Evolutionary conservation across 176 grass and related monocot genomes (phyloP).

Genomic region (Pontederia crassipes): DNA sequence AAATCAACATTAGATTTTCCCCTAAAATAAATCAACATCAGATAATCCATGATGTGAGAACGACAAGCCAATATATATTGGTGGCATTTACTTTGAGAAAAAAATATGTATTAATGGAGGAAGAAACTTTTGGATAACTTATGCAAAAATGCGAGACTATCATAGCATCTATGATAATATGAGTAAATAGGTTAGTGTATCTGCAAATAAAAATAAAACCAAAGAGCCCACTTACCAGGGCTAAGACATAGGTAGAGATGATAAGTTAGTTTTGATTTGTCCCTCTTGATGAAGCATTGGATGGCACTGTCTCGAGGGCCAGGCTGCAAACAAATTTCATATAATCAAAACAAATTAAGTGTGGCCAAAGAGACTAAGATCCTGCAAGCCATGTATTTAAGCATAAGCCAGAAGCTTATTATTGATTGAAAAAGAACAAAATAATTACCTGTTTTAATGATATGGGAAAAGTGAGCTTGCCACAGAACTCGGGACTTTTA

Average conservation of each 20-base stretch:
- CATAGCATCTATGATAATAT: neutral
- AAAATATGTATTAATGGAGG: neutral
- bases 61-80: neutral
- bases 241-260: constrained; percentile 84
- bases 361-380: no score
- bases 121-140: neutral
- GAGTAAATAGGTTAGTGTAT: neutral
- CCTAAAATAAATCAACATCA: constrained; percentile 1
- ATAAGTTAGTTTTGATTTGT: constrained; percentile 92
- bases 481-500: constrained; percentile 76
- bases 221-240: constrained; percentile 35
- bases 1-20: constrained; percentile 4
- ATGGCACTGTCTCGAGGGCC: constrained; percentile 83
- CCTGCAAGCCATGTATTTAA: no score
- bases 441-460: constrained; percentile 90
- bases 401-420: neutral
- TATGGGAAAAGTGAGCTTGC: constrained; percentile 84
- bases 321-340: constrained; percentile 39
- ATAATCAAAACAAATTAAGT: no score
- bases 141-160: neutral
- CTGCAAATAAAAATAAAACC: neutral
- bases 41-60: neutral
- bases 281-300: constrained; percentile 98
- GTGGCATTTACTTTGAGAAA: neutral
- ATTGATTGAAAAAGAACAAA: neutral